Percentiles rank a stretch among this genome's conserved stretches.
Evolutionary conservation across 805 yeast genomes (phyloP).

Genomic region (Candida michaelii): DNA sequence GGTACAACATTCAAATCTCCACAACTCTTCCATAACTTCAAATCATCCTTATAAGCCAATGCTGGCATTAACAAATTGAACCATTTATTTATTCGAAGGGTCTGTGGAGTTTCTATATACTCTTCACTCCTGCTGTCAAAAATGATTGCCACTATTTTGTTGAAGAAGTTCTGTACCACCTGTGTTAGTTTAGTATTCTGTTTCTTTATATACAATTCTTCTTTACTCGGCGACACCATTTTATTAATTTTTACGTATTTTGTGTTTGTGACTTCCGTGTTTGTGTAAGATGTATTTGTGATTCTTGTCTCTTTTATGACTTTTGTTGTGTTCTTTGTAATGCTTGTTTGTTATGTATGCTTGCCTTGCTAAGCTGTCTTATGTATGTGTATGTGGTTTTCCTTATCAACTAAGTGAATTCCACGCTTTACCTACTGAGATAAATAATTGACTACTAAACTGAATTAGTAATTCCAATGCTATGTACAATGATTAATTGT

Average conservation of each 20-base stretch:
- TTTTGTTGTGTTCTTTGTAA: background rate
- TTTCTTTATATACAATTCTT: constrained; percentile 20
- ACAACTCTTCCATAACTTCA: constrained; percentile 58
- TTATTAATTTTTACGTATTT: too few species aligned
- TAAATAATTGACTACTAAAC: background rate
- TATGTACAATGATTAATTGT: constrained; percentile 2
- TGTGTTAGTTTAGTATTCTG: constrained; percentile 39
- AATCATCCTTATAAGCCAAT: constrained; percentile 50
- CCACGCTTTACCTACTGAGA: background rate
- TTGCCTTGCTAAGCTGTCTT: too few species aligned
- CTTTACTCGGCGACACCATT: constrained; percentile 15
- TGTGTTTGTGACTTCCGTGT: background rate
- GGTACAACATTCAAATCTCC: constrained; percentile 52
- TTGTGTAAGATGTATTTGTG: too few species aligned
- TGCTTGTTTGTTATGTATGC: too few species aligned
- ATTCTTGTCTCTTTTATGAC: background rate
- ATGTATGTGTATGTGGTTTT: background rate
- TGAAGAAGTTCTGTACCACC: constrained; percentile 61
- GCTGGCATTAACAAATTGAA: constrained; percentile 52
- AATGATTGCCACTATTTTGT: constrained; percentile 60
- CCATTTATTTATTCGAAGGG: constrained; percentile 53
- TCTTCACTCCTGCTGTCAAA: constrained; percentile 42
- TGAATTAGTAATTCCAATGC: constrained; percentile 2
- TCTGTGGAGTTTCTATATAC: constrained; percentile 15
- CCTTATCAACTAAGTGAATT: too few species aligned